Evolutionary conservation across 306 rosid genomes (phyloP).

Genomic region (Trifolium fragiferum): DNA sequence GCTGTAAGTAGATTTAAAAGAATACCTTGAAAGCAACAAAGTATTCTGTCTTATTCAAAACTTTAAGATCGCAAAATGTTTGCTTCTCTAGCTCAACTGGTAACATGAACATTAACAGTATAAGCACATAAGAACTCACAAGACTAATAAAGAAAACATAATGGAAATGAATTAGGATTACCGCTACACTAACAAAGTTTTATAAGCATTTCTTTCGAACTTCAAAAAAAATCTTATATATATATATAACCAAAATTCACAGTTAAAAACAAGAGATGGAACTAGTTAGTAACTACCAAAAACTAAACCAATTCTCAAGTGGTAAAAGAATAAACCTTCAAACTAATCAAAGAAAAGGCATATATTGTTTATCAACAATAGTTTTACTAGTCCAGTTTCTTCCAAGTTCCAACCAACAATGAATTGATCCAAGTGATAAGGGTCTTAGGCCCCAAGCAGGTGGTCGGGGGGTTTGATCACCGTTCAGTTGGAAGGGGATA

Average conservation of each 20-base stretch:
- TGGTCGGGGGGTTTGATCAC: too few species aligned
- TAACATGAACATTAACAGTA: slow-evolving; percentile 40
- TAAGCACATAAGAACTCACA: slow-evolving; percentile 29
- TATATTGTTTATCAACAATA: neutral
- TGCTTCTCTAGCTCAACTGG: slow-evolving; percentile 91
- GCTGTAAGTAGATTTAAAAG: neutral
- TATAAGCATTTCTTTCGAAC: slow-evolving; percentile 17
- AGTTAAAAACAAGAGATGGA: slow-evolving; percentile 10
- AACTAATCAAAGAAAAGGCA: neutral
- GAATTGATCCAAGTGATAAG: too few species aligned
- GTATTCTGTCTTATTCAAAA: slow-evolving; percentile 70
- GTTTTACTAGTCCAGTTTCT: neutral
- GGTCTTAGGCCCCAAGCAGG: too few species aligned
- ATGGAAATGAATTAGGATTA: neutral
- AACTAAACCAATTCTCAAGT: neutral
- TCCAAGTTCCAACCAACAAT: too few species aligned
- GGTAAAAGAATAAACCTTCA: too few species aligned
- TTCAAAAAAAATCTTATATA: neutral
- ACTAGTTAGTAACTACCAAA: neutral
- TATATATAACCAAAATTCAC: slow-evolving; percentile 6
- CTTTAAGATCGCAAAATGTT: slow-evolving; percentile 84
- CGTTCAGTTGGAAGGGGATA: too few species aligned
- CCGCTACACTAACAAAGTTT: neutral
- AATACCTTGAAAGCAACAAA: slow-evolving; percentile 90
- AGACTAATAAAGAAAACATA: slow-evolving; percentile 5